Evolutionary conservation across 345 rosid genomes (phyloP), one percentile per base, ranked within the genome.

Genomic region (Linum tenue): DNA sequence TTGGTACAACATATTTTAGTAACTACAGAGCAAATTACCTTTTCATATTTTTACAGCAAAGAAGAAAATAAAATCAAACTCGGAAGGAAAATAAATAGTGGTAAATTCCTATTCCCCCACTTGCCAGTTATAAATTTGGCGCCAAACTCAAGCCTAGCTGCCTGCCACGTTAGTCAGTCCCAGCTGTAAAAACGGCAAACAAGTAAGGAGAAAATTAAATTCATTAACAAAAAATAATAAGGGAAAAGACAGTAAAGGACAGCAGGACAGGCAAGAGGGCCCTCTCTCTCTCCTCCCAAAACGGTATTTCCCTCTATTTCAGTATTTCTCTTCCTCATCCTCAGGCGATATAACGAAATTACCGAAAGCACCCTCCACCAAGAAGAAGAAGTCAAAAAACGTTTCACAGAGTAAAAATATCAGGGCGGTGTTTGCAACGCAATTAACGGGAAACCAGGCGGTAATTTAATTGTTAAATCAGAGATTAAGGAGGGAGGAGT

Each of bases 81-180:
- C 31, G 31, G 31, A 22, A 22, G 31, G 31, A 22, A 22, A 22
- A 22, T 22, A 22, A 22, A 22, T 22, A 22, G 31, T 22, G 31
- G 31, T 22, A 22, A 22, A 22, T 22, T 22, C 31, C 31, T 22
- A 22, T 22, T 22, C 31, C 31, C 31, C 31, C 31, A 22, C 31
- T 22, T 22, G 31, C 31, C 31, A 22, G 44, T 36, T 31, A 66
- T n/a, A 51, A 64, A 9, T 22, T 22, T 9, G 63, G 78, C 79
- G 22, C 75, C 66, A 56, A 69, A 36, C 64, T 39, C 75, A 43
- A 74, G 73, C 31, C 31, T 22, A 22, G 72, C 63, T 59, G 80
- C 77, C 70, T 60, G 56, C 74, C 80, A 71, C 72, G 78, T 81
- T 73, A 22, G 15, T 56, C 31, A 22, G 31, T 22, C 73, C 63